These are phyloP conservation scores for Penicillium concentricum DNA, from an alignment of 2,329 filamentous ascomycete genomes.

Conservation along the genomic window DNA sequence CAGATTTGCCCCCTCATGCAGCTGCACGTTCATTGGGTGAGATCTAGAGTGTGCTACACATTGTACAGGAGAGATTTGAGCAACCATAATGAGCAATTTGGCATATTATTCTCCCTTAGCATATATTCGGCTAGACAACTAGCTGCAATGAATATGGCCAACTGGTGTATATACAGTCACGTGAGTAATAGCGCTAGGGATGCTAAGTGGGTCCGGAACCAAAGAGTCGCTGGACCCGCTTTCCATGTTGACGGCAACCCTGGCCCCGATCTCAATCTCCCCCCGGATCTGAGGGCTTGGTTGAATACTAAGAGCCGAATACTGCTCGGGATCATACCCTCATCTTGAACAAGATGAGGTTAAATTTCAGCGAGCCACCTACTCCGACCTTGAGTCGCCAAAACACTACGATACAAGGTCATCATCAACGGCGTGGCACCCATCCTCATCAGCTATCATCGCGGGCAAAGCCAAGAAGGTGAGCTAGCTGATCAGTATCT, in stretches of 20 bases:
- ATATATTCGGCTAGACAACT: too few relatives aligned
- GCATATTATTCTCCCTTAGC: too few relatives aligned
- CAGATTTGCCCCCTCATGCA: not conserved
- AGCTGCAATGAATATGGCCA: too few relatives aligned
- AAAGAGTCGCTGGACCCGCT: not conserved
- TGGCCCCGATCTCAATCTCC: not conserved
- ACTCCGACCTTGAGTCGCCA: conserved; percentile 34
- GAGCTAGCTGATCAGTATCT: not conserved
- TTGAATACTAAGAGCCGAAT: not conserved
- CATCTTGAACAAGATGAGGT: conserved; percentile 19
- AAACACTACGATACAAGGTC: conserved; percentile 24
- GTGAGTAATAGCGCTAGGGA: not conserved
- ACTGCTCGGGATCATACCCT: not conserved
- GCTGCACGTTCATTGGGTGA: not conserved
- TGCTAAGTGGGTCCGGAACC: not conserved
- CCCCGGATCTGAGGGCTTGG: not conserved
- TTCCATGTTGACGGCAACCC: not conserved
- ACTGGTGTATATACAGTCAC: not conserved
- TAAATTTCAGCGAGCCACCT: conserved; percentile 32
- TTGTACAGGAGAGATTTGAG: too few relatives aligned
- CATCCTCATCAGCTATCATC: conserved; percentile 35
- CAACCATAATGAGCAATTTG: too few relatives aligned
- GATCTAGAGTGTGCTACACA: not conserved
- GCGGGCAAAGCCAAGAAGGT: conserved; percentile 35
- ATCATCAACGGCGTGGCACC: conserved; percentile 19